Base-by-base conservation (phyloP, 2,329 filamentous ascomycete species). In the Alternaria viburni region DNA sequence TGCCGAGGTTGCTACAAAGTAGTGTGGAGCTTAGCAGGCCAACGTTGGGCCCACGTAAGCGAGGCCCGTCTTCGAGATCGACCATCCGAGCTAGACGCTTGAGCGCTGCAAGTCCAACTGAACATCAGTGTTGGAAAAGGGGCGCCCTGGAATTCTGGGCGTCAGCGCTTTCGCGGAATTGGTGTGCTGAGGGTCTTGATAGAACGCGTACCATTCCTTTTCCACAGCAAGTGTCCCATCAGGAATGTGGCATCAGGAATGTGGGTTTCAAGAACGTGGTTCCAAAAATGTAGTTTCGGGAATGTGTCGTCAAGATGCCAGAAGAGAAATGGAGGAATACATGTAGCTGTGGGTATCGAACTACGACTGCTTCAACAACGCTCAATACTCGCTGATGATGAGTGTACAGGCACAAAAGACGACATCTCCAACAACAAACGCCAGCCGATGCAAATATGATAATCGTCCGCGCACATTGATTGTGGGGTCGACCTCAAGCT, bases 371-470 rank as follows among this genome's bases (percentile, higher is more conserved):
- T 41, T 41, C 15, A 41, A 41, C 36, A 41, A 17, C 36, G 36
- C 36, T 41, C n/a, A 41, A 41, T 41, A 41, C 36, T 52, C 49
- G 28, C 49, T 52, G 30, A 25, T 32, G 30, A 5, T 32, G 36
- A 41, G 13, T 41, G 19, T 52, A 21, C 49, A 25, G 23, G 49
- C 28, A 30, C 21, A 30, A 28, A 52, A 15, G 46, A 21, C 21
- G 28, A 12, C 23, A 51, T 45, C 15, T 54, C 46, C 49, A 52
- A 52, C 25, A 50, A 56, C 32, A 50, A 57, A 46, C 49, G 30
- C 49, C 49, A n/a, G 15, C 30, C 49, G 15, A 56, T 56, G 58
- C 51, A 61, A 19, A 55, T n/a, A 52, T 45, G 17, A 25, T 57
- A 36, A 23, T 23, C 32, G 19, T 36, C 28, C 46, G 55, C 17